A percentile compares a stretch with the other conserved stretches of the same genome.
phyloP scores from a whole-genome alignment of 1,139 yeast species.

The Wickerhamiella pararugosa region DNA sequence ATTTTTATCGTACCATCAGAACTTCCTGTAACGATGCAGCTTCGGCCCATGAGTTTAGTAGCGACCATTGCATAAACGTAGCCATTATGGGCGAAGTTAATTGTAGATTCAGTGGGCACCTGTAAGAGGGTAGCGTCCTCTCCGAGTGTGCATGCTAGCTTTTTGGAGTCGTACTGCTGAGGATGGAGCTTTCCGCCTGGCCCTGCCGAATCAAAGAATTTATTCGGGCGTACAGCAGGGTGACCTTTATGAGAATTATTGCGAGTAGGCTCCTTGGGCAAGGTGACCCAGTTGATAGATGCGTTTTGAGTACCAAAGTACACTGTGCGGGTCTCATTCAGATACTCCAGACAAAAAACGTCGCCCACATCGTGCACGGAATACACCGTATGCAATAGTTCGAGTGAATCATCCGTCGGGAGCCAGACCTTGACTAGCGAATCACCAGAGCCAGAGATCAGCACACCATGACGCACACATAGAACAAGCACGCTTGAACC shows the following conservation, averaged over 20 bases:
- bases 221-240: slow-evolving; percentile 72
- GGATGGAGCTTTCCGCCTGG: slow-evolving; percentile 48
- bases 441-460: slow-evolving; percentile 84
- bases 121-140: slow-evolving; percentile 35
- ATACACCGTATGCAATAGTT: slow-evolving; percentile 34
- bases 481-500: slow-evolving; percentile 59
- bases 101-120: slow-evolving; percentile 47
- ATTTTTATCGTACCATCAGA: slow-evolving; percentile 79
- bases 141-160: slow-evolving; percentile 5
- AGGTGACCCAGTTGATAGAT: slow-evolving; percentile 54
- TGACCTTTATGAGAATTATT: slow-evolving; percentile 20
- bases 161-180: slow-evolving; percentile 18
- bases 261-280: background rate
- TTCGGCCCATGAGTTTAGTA: slow-evolving; percentile 8
- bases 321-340: slow-evolving; percentile 41
- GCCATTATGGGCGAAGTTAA: slow-evolving; percentile 82
- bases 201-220: slow-evolving; percentile 81
- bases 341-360: slow-evolving; percentile 70
- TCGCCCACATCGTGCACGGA: slow-evolving; percentile 85
- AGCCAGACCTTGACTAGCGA: slow-evolving; percentile 81
- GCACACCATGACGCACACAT: slow-evolving; percentile 41
- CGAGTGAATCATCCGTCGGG: slow-evolving; percentile 23
- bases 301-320: slow-evolving; percentile 91
- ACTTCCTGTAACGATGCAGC: slow-evolving; percentile 50
- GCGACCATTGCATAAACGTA: slow-evolving; percentile 60